These are phyloP conservation scores for Termitomyces sp. DNA, from an alignment of 768 basidiomycete genomes.

Conservation along the genomic window DNA sequence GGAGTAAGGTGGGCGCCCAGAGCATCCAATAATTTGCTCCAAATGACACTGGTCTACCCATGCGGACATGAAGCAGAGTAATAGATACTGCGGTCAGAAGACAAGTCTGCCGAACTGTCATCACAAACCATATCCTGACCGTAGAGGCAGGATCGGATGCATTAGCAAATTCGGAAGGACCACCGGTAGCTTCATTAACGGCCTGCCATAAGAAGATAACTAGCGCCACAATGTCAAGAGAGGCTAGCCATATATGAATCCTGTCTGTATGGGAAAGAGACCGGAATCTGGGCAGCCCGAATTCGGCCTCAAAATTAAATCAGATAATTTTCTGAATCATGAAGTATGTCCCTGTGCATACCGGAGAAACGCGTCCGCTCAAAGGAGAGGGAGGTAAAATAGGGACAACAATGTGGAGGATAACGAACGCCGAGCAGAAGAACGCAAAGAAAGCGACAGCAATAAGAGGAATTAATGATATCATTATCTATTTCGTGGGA, in stretches of 20 bases:
- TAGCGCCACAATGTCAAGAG: slow-evolving; percentile 59
- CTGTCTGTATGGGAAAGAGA: slow-evolving; percentile 65
- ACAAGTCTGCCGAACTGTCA: slow-evolving; percentile 64
- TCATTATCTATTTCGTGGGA: slow-evolving; percentile 34
- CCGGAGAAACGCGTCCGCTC: slow-evolving; percentile 69
- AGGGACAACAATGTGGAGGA: slow-evolving; percentile 71
- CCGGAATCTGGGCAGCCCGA: slow-evolving; percentile 65
- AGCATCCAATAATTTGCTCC: slow-evolving; percentile 70
- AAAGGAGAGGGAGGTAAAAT: slow-evolving; percentile 69
- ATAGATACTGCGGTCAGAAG: slow-evolving; percentile 54
- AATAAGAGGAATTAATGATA: slow-evolving; percentile 62
- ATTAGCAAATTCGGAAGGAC: slow-evolving; percentile 35
- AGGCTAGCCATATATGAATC: slow-evolving; percentile 67
- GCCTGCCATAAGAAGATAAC: slow-evolving; percentile 63
- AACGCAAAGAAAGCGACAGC: slow-evolving; percentile 68
- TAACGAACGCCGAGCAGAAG: slow-evolving; percentile 65
- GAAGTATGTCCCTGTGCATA: slow-evolving; percentile 32
- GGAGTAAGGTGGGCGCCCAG: slow-evolving; percentile 56
- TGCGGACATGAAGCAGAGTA: slow-evolving; percentile 63
- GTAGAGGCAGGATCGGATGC: slow-evolving; percentile 47
- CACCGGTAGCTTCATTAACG: slow-evolving; percentile 43
- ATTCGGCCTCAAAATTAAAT: slow-evolving; percentile 52
- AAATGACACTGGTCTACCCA: slow-evolving; percentile 65
- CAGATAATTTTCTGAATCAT: slow-evolving; percentile 8
- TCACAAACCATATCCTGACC: slow-evolving; percentile 60